Evolutionary conservation across 75 land plant genomes (phyloP).

Genomic region (Picea glauca): DNA sequence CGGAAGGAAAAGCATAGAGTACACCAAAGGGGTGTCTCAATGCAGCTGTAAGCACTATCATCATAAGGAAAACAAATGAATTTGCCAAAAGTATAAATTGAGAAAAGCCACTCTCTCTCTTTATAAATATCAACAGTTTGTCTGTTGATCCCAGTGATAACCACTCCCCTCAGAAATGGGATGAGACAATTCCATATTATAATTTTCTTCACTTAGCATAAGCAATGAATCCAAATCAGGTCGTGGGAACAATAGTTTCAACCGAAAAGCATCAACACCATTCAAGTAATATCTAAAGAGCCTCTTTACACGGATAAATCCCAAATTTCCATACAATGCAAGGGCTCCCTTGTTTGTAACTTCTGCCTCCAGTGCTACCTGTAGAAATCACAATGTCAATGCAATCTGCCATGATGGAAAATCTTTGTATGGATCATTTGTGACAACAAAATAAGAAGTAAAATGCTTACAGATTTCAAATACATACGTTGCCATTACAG

Average conservation of each 20-base stretch:
- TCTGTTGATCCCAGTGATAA: constrained; percentile 8
- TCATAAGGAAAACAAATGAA: no score
- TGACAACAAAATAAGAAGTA: not conserved
- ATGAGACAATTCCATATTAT: not conserved
- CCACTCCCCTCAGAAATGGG: not conserved
- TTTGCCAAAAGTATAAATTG: no score
- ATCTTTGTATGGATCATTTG: not conserved
- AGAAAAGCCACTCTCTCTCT: no score
- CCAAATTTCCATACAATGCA: constrained; percentile 92
- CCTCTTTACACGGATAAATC: constrained; percentile 91
- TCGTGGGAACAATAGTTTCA: constrained; percentile 80
- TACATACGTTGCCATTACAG: not conserved
- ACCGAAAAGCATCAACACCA: constrained; percentile 95
- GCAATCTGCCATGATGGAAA: not conserved
- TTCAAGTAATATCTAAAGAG: constrained; percentile 89
- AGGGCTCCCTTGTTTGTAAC: constrained; percentile 98
- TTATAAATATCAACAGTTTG: no score
- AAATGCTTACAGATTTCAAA: not conserved
- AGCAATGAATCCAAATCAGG: constrained; percentile 21
- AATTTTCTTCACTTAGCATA: constrained; percentile 11
- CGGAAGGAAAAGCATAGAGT: no score
- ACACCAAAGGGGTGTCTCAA: no score
- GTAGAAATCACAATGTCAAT: constrained; percentile 6
- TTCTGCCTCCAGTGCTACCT: constrained; percentile 99
- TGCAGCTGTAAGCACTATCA: no score